Evolutionary conservation across 192 early-diverging fungal genomes (phyloP).

Genomic region (Backusella tarrabulga): DNA sequence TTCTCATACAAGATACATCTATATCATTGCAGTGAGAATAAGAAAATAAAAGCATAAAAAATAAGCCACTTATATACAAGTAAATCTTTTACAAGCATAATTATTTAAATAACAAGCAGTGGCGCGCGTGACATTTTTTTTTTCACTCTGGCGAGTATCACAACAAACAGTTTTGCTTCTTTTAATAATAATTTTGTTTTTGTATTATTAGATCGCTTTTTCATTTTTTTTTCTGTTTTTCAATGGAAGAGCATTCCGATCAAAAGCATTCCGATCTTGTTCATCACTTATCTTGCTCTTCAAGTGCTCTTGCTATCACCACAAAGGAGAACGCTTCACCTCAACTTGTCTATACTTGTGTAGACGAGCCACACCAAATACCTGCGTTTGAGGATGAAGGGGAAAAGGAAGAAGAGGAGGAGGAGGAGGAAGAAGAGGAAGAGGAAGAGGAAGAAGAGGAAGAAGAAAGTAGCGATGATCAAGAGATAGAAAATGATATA

Average conservation of each 20-base stretch:
- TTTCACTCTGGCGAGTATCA: not conserved
- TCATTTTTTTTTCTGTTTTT: not conserved
- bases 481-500: not conserved
- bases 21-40: not conserved
- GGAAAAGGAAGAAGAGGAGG: not conserved
- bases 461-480: not conserved
- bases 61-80: not conserved
- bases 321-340: constrained; percentile 12
- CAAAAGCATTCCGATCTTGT: constrained; percentile 3
- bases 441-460: too few species aligned
- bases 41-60: not conserved
- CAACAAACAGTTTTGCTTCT: not conserved
- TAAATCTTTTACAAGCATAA: too few species aligned
- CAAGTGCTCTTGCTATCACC: constrained; percentile 13
- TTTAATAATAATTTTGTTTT: not conserved
- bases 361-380: not conserved
- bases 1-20: not conserved
- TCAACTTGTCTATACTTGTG: not conserved
- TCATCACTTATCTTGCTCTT: constrained; percentile 7
- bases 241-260: constrained; percentile 2
- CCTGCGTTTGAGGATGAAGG: not conserved
- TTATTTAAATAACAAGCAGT: too few species aligned
- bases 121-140: not conserved
- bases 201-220: not conserved
- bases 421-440: too few species aligned